Evolutionary conservation across 257 asterid species (phyloP).

Genomic region (Solanum arcanum): DNA sequence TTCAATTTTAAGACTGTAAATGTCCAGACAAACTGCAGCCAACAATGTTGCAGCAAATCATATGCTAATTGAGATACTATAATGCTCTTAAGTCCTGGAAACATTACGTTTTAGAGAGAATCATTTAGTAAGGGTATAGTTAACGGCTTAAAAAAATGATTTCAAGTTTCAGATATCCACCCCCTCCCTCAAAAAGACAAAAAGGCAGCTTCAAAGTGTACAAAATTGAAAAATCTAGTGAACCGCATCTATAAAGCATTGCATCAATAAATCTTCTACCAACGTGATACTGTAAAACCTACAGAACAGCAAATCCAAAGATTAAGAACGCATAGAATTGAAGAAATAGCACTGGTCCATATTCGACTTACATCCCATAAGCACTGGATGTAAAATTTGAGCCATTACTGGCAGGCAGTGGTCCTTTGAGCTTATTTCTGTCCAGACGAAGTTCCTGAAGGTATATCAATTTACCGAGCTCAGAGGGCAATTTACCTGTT

Average conservation of each 20-base stretch:
- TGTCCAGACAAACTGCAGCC: background rate
- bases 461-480: conserved; percentile 58
- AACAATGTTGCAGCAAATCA: background rate
- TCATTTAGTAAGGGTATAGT: background rate
- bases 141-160: background rate
- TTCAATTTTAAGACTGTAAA: background rate
- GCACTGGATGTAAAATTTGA: conserved; percentile 28
- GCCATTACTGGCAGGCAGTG: conserved; percentile 47
- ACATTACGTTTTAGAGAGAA: background rate
- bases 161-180: background rate
- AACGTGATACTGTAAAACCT: background rate
- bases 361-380: conserved; percentile 47
- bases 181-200: background rate
- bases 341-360: background rate
- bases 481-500: conserved; percentile 74
- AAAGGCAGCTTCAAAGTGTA: background rate
- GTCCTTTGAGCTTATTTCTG: conserved; percentile 73
- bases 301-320: background rate
- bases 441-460: conserved; percentile 76
- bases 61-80: background rate
- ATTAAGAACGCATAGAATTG: background rate
- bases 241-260: background rate
- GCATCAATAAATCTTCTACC: background rate
- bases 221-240: background rate
- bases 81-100: background rate